phyloP scores from a whole-genome alignment of 78 protist species.

The Tieghemostelium lacteum region DNA sequence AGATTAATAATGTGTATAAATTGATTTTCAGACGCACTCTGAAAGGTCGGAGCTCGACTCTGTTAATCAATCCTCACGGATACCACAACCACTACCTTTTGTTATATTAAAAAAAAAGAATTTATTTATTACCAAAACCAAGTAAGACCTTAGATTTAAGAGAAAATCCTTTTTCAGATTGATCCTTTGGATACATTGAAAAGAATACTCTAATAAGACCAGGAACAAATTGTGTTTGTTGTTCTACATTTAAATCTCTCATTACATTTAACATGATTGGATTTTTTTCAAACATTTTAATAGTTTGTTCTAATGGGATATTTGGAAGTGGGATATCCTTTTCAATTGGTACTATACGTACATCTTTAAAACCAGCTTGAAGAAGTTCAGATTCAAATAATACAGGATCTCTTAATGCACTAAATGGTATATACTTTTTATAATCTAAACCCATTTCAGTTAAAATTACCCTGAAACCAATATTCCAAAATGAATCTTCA shows the following conservation, averaged over 20 bases:
- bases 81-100: too few species aligned
- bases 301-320: not conserved
- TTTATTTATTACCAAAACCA: not conserved
- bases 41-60: too few species aligned
- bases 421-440: not conserved
- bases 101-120: too few species aligned
- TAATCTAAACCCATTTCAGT: not conserved
- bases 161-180: not conserved
- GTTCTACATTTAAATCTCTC: not conserved
- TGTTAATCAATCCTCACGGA: too few species aligned
- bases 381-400: not conserved
- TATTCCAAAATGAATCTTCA: not conserved
- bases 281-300: not conserved
- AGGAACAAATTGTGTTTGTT: not conserved
- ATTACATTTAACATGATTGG: not conserved
- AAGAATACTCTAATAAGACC: not conserved
- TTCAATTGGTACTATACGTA: not conserved
- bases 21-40: too few species aligned
- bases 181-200: not conserved
- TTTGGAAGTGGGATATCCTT: not conserved
- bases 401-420: not conserved
- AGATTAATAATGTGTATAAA: too few species aligned
- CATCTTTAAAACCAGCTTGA: conserved; percentile 7
- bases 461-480: not conserved
- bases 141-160: not conserved